phyloP scores from a whole-genome alignment of 768 basidiomycete genomes.

The Boletus tylopilopsis region DNA sequence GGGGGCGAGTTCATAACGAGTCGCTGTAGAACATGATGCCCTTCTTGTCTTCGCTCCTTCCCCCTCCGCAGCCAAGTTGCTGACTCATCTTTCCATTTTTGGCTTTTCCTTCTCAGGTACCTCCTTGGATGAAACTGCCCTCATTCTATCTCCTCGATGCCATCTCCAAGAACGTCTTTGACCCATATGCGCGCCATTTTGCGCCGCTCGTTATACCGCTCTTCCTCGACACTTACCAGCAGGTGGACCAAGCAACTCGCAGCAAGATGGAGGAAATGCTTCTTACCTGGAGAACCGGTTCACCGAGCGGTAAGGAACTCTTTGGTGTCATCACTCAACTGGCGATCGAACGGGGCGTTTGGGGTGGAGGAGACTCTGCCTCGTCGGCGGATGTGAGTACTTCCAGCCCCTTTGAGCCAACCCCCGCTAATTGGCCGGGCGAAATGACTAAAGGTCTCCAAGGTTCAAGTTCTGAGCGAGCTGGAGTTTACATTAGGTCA shows the following conservation, averaged over 20 bases:
- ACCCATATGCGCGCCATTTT: slow-evolving; percentile 88
- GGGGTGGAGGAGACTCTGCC: slow-evolving; percentile 56
- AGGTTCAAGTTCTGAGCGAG: slow-evolving; percentile 78
- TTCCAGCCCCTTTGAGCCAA: background rate
- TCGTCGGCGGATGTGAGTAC: slow-evolving; percentile 38
- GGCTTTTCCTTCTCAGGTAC: slow-evolving; percentile 56
- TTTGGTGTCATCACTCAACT: slow-evolving; percentile 80
- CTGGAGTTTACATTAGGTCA: slow-evolving; percentile 78
- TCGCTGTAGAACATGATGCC: slow-evolving; percentile 21
- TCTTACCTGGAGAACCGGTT: slow-evolving; percentile 88
- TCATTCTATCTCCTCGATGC: slow-evolving; percentile 95
- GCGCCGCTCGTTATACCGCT: slow-evolving; percentile 75
- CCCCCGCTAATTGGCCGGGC: slow-evolving; percentile 3
- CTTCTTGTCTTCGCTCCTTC: slow-evolving; percentile 32
- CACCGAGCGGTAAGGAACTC: slow-evolving; percentile 74
- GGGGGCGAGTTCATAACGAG: slow-evolving; percentile 36
- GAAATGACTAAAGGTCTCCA: slow-evolving; percentile 51
- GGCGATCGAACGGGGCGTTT: slow-evolving; percentile 80
- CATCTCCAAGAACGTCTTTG: slow-evolving; percentile 93
- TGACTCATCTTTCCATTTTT: slow-evolving; percentile 59
- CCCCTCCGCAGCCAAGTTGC: slow-evolving; percentile 34
- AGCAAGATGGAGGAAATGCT: slow-evolving; percentile 99
- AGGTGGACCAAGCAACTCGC: slow-evolving; percentile 80
- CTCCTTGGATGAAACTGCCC: slow-evolving; percentile 86
- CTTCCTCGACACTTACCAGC: slow-evolving; percentile 83